Conservation (phyloP, 495 filamentous ascomycete species). For the Parathielavia hyrcaniae region DNA sequence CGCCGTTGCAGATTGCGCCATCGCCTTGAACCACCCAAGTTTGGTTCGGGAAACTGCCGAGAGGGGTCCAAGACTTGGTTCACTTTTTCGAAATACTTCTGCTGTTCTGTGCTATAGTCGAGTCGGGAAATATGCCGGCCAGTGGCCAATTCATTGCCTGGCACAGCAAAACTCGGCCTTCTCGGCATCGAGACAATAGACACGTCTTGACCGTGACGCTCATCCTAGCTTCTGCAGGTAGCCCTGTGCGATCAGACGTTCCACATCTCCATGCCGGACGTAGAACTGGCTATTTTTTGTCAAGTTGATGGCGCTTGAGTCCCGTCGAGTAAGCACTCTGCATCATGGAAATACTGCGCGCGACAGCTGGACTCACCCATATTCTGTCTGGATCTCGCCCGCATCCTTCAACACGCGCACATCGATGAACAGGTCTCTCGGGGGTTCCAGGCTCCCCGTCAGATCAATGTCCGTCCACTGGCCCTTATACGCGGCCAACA, state of each 20-base stretch:
- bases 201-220: neutral
- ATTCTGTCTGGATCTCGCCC: slow-evolving; percentile 98
- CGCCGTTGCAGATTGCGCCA: neutral
- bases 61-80: too few relatives aligned
- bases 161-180: too few relatives aligned
- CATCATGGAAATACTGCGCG: neutral
- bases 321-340: slow-evolving; percentile 20
- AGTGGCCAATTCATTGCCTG: too few relatives aligned
- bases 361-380: slow-evolving; percentile 62
- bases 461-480: slow-evolving; percentile 98
- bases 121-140: too few relatives aligned
- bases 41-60: neutral
- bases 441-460: slow-evolving; percentile 90
- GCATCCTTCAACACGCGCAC: slow-evolving; percentile 95
- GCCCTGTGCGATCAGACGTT: slow-evolving; percentile 90
- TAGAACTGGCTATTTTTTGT: slow-evolving; percentile 98
- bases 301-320: slow-evolving; percentile 76
- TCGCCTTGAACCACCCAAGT: neutral
- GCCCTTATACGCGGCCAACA: slow-evolving; percentile 93
- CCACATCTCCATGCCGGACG: slow-evolving; percentile 93
- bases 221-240: slow-evolving; percentile 81
- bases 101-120: too few relatives aligned
- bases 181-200: too few relatives aligned
- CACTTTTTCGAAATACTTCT: too few relatives aligned
- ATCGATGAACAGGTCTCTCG: slow-evolving; percentile 94